Base-by-base conservation (phyloP, 148 eudicot species). In the Cornus controversa region DNA sequence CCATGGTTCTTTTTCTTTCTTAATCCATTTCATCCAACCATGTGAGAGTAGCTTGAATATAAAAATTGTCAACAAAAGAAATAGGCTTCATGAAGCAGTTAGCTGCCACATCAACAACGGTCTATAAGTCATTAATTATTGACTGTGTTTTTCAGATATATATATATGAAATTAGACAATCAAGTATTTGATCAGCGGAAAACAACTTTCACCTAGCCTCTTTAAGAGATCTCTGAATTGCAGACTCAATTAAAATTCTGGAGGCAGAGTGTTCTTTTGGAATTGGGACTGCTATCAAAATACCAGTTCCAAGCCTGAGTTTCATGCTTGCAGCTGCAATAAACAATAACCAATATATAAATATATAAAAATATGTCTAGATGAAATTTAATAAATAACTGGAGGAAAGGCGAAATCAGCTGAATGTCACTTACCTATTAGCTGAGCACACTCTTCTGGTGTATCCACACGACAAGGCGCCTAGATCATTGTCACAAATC, bases 221-320 rank as follows among this genome's bases (percentile, higher is more conserved):
- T 71, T 54, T 78, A 22, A 93, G 84, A 78, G 98, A 95, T 84
- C 71, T 85, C 74, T 96, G 99, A 75, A 90, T 92, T 72, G 99
- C 99, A 76, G 91, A 84, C 80, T 96, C 99, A 50, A 93, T 85
- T 29, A 88, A 54, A 60, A 79, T 87, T 78, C 98, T 98, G 28
- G 97, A 91, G 80, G 97, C 89, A 81, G 99, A 82, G 77, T 91
- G 89, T 67, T 96, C 88, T 76, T 87, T 90, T 23, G 99, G 99
- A 74, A 96, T 90, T n/a, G 99, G 99, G 75, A 91, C 93, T 28
- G 97, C 97, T 85, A 93, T 86, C 74, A 96, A 81, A 63, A 92
- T 85, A 77, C 99, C 99, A 27, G 88, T 83, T 84, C 88, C 83
- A 63, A 93, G 97, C 80, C 82, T 75, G 66, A 96, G 95, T 67